These are phyloP conservation scores for Triangularia verruculosa DNA, from an alignment of 2,329 filamentous ascomycete species.

Conservation along the genomic window DNA sequence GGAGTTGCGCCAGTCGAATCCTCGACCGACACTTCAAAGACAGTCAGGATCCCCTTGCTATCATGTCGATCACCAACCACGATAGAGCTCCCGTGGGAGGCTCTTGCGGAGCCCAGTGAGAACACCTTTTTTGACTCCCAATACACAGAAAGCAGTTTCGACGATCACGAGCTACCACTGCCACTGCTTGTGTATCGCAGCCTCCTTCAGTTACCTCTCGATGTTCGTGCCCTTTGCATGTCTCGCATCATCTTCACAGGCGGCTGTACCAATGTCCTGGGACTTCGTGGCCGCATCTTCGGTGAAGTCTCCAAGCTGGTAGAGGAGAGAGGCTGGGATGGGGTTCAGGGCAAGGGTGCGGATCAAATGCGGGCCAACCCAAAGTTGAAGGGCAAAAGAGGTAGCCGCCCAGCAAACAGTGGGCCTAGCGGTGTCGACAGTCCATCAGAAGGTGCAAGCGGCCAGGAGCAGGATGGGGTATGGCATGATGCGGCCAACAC, in stretches of 20 bases:
- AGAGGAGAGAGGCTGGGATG: constrained; percentile 70
- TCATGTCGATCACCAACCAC: constrained; percentile 51
- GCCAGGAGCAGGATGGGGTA: constrained; percentile 34
- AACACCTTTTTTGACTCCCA: constrained; percentile 65
- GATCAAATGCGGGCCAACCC: constrained; percentile 50
- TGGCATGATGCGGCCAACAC: constrained; percentile 44
- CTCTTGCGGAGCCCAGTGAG: constrained; percentile 72
- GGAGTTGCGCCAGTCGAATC: constrained; percentile 29
- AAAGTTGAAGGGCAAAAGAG: constrained; percentile 37
- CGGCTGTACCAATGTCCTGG: constrained; percentile 73
- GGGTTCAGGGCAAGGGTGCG: constrained; percentile 67
- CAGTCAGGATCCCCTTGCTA: constrained; percentile 41
- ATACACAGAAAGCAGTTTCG: constrained; percentile 56
- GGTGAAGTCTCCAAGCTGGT: constrained; percentile 70
- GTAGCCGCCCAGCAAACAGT: background rate
- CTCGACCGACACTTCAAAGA: constrained; percentile 30
- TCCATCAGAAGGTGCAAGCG: constrained; percentile 16
- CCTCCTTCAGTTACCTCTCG: constrained; percentile 72
- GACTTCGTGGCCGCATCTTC: constrained; percentile 73
- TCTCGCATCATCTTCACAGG: constrained; percentile 84
- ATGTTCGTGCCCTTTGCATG: constrained; percentile 83
- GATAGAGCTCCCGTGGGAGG: constrained; percentile 65
- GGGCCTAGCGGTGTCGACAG: background rate
- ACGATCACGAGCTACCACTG: constrained; percentile 82
- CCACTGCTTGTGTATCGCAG: constrained; percentile 73